A percentile compares a stretch with the other conserved stretches of the same genome.
These are phyloP conservation scores for Entomortierella lignicola DNA, from an alignment of 192 early-diverging fungal genomes.

Conservation along the genomic window DNA sequence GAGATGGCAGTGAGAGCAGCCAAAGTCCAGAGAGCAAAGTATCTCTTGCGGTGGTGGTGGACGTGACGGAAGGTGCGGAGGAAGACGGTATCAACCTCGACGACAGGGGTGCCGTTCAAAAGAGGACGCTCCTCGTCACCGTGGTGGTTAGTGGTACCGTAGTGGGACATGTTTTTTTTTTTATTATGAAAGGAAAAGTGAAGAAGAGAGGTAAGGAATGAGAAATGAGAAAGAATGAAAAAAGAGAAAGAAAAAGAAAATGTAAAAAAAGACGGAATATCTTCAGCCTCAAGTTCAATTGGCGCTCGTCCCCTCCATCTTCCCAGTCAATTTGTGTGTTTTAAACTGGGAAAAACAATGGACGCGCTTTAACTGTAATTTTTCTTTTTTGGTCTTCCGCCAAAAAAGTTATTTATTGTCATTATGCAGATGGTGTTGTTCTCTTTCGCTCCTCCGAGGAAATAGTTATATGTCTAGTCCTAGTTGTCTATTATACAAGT, in stretches of 20 bases:
- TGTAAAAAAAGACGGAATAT: neutral
- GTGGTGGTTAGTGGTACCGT: constrained; percentile 43
- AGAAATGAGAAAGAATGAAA: neutral
- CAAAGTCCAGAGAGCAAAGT: constrained; percentile 45
- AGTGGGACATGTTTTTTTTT: constrained; percentile 34
- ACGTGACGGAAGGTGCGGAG: constrained; percentile 47
- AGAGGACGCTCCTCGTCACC: constrained; percentile 42
- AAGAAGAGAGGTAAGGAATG: constrained; percentile 9
- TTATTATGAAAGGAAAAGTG: neutral
- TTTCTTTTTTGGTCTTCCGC: no score
- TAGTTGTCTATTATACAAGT: no score
- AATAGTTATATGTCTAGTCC: no score
- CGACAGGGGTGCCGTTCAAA: constrained; percentile 33
- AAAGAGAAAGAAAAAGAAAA: constrained; percentile 6
- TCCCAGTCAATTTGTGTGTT: no score
- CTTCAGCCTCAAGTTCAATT: neutral
- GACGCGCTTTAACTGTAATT: no score
- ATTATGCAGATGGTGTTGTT: no score
- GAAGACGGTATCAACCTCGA: constrained; percentile 45
- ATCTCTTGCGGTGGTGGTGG: constrained; percentile 52
- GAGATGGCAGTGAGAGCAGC: constrained; percentile 37
- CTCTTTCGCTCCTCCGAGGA: no score
- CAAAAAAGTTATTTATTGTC: no score
- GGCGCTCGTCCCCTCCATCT: no score
- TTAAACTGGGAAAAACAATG: no score